phyloP scores from a whole-genome alignment of 768 basidiomycete genomes.

The Sutorius australiensis region DNA sequence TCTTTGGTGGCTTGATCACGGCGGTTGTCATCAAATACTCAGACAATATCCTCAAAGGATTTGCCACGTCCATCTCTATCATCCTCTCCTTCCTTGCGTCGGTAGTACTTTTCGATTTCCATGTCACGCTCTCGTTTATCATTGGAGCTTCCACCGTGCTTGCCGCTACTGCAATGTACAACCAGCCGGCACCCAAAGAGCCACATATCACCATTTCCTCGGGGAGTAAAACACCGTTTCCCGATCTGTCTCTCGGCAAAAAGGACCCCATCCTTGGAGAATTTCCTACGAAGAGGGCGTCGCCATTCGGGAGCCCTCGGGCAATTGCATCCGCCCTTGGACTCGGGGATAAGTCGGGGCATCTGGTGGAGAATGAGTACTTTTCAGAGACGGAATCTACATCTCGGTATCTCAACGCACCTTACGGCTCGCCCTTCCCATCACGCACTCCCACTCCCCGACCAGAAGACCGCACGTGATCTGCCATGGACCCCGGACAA shows the following conservation, averaged over 20 bases:
- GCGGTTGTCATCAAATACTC: conserved; percentile 97
- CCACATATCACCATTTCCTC: conserved; percentile 31
- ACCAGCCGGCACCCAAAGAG: conserved; percentile 55
- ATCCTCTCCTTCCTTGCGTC: conserved; percentile 93
- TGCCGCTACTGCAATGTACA: conserved; percentile 92
- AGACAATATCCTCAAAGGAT: conserved; percentile 95
- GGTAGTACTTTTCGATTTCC: conserved; percentile 86
- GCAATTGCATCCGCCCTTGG: conserved; percentile 50
- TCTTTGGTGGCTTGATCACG: conserved; percentile 89
- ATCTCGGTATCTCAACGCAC: conserved; percentile 44
- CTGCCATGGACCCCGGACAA: conserved; percentile 12
- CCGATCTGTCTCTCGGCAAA: conserved; percentile 44
- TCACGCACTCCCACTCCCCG: conserved; percentile 47
- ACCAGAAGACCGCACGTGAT: conserved; percentile 32
- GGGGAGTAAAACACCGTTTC: conserved; percentile 35
- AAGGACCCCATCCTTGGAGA: conserved; percentile 61
- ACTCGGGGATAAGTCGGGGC: conserved; percentile 30
- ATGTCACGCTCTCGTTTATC: conserved; percentile 82
- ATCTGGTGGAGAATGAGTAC: conserved; percentile 27
- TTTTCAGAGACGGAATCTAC: conserved; percentile 42
- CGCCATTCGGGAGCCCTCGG: conserved; percentile 48
- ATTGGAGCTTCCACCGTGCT: conserved; percentile 85
- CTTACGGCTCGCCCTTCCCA: conserved; percentile 48
- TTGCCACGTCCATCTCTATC: conserved; percentile 92
- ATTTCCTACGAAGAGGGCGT: conserved; percentile 44